These are phyloP conservation scores for Floccularia luteovirens DNA, from an alignment of 768 basidiomycete species.

Conservation along the genomic window DNA sequence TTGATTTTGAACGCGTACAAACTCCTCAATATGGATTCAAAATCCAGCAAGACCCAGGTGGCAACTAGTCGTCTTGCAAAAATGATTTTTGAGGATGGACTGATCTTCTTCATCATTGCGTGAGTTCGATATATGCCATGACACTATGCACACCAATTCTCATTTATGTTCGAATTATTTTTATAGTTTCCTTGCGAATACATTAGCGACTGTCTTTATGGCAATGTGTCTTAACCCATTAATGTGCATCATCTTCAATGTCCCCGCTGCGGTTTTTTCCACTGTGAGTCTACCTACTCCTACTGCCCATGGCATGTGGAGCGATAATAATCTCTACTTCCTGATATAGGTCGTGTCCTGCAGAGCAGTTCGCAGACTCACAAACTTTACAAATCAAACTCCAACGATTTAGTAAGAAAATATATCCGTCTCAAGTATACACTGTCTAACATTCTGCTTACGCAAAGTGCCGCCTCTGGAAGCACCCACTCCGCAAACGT, in stretches of 20 bases:
- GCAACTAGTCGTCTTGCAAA: conserved; percentile 33
- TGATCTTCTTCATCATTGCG: conserved; percentile 62
- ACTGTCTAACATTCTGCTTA: conserved; percentile 1
- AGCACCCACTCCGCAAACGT: conserved; percentile 16
- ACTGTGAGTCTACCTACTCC: conserved; percentile 26
- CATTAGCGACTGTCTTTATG: conserved; percentile 56
- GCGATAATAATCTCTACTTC: neutral
- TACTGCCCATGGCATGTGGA: neutral
- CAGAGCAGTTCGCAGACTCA: conserved; percentile 51
- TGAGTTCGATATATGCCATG: conserved; percentile 13
- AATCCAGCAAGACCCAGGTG: conserved; percentile 11
- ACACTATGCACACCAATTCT: no score
- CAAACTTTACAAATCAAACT: conserved; percentile 35
- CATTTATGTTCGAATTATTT: neutral
- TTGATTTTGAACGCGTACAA: conserved; percentile 44
- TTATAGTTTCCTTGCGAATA: conserved; percentile 12
- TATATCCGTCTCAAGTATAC: neutral
- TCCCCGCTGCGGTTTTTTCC: conserved; percentile 50
- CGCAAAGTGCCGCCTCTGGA: conserved; percentile 12
- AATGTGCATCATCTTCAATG: conserved; percentile 62
- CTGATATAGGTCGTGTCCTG: conserved; percentile 46
- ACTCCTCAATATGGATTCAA: conserved; percentile 19
- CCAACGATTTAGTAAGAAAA: conserved; percentile 38
- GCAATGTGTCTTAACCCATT: conserved; percentile 54
- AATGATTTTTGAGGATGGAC: conserved; percentile 54